Base-by-base conservation (phyloP, 2,329 filamentous ascomycete genomes). In the Paracorniculantispora psalliotae region DNA sequence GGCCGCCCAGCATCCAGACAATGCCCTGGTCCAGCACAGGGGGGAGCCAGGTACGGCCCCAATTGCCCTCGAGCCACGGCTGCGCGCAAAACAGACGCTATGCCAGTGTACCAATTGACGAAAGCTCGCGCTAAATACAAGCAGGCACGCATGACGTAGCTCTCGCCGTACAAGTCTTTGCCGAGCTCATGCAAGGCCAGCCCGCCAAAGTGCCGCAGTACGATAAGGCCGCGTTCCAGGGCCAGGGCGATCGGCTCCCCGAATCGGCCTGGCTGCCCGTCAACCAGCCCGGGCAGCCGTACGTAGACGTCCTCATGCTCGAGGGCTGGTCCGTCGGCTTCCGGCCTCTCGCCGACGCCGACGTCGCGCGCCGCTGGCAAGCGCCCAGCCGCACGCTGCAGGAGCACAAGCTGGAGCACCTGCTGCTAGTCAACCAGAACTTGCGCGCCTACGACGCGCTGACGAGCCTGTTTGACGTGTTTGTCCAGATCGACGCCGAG, bases 301-400 rank as follows among this genome's bases (percentile, higher is more conserved):
- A 72, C n/a, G 73, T 82, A 25, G 73, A 82, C 25, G 84, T 93
- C 7, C 81, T 96, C 23, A 83, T 96, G 54, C 86, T 96, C 63
- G 92, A 97, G 72, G 92, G 92, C 19, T 96, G 92, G 92, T 94
- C 89, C 71, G 85, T 96, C 13, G 92, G 91, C 2, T 96, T 96
- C 74, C 84, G 86, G 6, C 73, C 88, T 0, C 72, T 92, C 13
- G 66, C 75, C 30, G 72, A 79, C 0, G 69, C 75, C n/a, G 77
- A 81, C 5, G 70, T 83, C 4, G 78, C 79, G 28, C 70, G 85
- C 3, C 79, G 79, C 65, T 76, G 78, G 68, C 81, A 79, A 71
- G 73, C 76, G 55, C 74, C 73, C 64, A 80, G 70, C 71, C 83
- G 70, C 69, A 83, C 71, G 35, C 78, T 80, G 47, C 75, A 71